Evolutionary conservation across 257 asterid species (phyloP).

Genomic region (Nicotiana tabacum): DNA sequence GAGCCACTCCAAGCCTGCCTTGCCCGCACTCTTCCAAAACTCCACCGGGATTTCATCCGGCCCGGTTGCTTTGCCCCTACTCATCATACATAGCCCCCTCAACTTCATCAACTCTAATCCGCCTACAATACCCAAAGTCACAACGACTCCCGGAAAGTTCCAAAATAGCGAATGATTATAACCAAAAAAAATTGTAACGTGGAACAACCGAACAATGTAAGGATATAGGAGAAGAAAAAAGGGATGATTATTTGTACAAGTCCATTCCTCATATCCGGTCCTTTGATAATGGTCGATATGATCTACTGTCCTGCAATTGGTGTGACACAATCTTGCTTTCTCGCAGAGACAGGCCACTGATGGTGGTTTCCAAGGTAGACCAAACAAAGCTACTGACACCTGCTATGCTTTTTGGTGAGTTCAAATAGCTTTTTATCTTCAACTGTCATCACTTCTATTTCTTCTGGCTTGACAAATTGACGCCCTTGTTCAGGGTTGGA

Average conservation of each 20-base stretch:
- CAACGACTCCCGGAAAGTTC: no score
- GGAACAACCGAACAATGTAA: neutral
- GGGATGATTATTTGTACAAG: neutral
- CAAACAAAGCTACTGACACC: constrained; percentile 80
- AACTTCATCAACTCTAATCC: no score
- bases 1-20: no score
- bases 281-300: neutral
- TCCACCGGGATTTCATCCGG: no score
- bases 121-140: no score
- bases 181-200: neutral
- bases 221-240: neutral
- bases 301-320: neutral
- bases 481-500: constrained; percentile 57
- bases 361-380: constrained; percentile 95
- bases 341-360: constrained; percentile 76
- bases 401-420: constrained; percentile 94
- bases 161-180: neutral
- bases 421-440: neutral
- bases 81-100: no score
- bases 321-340: neutral
- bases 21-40: no score
- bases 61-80: no score
- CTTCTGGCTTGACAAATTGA: constrained; percentile 9
- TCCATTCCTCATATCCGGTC: neutral
- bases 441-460: neutral